Conservation (phyloP, 2,329 filamentous ascomycete species). For the Parastagonospora nodorum region DNA sequence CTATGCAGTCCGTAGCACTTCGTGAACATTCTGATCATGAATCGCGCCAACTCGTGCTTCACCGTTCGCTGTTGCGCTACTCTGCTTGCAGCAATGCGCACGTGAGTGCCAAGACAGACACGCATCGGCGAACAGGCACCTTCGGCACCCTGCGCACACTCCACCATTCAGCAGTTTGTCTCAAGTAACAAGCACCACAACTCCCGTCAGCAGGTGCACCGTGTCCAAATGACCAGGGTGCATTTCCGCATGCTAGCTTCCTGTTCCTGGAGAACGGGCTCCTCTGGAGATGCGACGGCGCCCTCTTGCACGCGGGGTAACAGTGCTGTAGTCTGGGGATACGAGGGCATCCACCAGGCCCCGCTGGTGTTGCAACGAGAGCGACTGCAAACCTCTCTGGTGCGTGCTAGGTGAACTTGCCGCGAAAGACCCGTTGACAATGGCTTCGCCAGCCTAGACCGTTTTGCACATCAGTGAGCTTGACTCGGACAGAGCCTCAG, state of each 20-base stretch:
- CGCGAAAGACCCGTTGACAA: conserved; percentile 2
- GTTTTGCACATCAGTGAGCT: conserved; percentile 5
- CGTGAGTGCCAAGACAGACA: conserved; percentile 38
- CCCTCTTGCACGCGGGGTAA: conserved; percentile 21
- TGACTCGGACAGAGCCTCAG: conserved; percentile 27
- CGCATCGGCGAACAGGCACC: conserved; percentile 38
- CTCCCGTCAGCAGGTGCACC: conserved; percentile 31
- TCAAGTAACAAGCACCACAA: conserved; percentile 33
- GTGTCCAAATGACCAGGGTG: conserved; percentile 22
- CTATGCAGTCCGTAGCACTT: too few species aligned
- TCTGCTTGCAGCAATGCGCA: conserved; percentile 15
- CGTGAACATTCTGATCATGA: conserved; percentile 3
- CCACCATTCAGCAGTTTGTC: conserved; percentile 35
- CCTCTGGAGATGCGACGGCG: conserved; percentile 14
- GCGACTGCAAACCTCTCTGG: not conserved
- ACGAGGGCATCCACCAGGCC: conserved; percentile 6
- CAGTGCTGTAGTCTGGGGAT: conserved; percentile 11
- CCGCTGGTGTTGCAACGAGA: not conserved
- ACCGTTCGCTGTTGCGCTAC: conserved; percentile 9
- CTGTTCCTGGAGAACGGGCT: conserved; percentile 24
- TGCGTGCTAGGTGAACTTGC: not conserved
- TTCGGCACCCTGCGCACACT: conserved; percentile 27
- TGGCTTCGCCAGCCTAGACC: conserved; percentile 7
- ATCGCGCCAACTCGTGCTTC: conserved; percentile 11
- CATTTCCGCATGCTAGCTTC: conserved; percentile 17